phyloP scores from a whole-genome alignment of 1,284 basidiomycete genomes.

The Trametes pubescens region DNA sequence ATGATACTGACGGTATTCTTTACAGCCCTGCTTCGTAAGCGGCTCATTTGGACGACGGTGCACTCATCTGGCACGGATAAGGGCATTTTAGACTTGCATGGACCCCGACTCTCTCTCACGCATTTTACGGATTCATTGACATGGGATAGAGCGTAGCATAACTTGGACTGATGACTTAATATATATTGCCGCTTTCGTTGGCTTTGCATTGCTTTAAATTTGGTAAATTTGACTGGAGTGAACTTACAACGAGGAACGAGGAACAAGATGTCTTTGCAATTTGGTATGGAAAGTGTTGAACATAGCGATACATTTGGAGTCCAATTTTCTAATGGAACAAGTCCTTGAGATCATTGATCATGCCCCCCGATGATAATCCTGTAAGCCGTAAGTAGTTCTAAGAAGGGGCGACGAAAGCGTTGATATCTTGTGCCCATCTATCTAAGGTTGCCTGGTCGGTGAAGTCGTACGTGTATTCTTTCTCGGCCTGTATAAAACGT shows the following conservation, averaged over 20 bases:
- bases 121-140: neutral
- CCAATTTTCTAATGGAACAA: neutral
- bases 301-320: neutral
- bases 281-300: neutral
- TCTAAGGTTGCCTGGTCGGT: neutral
- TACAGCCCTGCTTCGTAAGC: constrained; percentile 17
- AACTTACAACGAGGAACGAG: too few species aligned
- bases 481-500: constrained; percentile 16
- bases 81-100: too few species aligned
- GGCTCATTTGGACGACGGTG: neutral
- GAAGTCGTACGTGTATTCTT: constrained; percentile 25
- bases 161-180: too few species aligned
- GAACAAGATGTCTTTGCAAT: neutral
- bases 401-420: neutral
- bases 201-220: too few species aligned
- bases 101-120: neutral
- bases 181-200: too few species aligned
- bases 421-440: constrained; percentile 19
- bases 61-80: neutral
- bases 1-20: neutral
- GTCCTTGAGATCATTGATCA: too few species aligned
- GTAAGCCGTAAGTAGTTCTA: neutral
- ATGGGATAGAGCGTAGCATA: too few species aligned
- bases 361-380: too few species aligned
- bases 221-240: too few species aligned